Evolutionary conservation across 495 filamentous ascomycete species (phyloP), one percentile per base, ranked within the genome.

Genomic region (Acidiella bohemica): DNA sequence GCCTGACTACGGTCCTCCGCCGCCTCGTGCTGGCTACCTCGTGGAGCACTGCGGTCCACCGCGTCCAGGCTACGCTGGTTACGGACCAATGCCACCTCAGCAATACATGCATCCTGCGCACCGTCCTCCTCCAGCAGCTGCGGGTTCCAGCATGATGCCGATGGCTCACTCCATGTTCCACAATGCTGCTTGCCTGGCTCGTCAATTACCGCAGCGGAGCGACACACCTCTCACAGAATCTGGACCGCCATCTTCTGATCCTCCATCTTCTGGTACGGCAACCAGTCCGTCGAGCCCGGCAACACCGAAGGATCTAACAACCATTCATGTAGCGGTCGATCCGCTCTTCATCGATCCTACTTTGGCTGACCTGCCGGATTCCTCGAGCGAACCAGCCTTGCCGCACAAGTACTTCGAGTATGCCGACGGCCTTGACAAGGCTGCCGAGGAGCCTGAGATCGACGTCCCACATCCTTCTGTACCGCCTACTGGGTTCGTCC

Each of bases 241-340:
- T 22, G 50, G 54, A 3, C 43, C 45, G 11, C 52, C 56, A 1
- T 57, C 56, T 6, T 59, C 57, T 0, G 57, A 59, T 32, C 41
- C 53, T 4, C 55, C 54, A 21, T 56, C 48, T 3, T 51, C 48
- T 19, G 48, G 48, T 22, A 47, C 48, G 5, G 48, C 44, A 22
- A 42, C 48, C 5, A 41, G 43, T 3, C 47, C 48, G 8, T 47
- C 49, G 5, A 38, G 18, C 13, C 57, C 57, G 12, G 50, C 53
- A 1, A 58, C 57, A 16, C 55, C 57, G 10, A 54, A 50, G 31
- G 55, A 54, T 29, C 36, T 40, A 16, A 37, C 32, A 11, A 46
- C 50, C 22, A 47, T 53, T 30, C 51, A 56, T 18, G 55, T 51
- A 11, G 36, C 47, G 5, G 36, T 56, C 19, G 54, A 51, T 34